These are phyloP conservation scores for Cercospora zeae-maydis DNA, from an alignment of 2,329 filamentous ascomycete species.

Conservation along the genomic window DNA sequence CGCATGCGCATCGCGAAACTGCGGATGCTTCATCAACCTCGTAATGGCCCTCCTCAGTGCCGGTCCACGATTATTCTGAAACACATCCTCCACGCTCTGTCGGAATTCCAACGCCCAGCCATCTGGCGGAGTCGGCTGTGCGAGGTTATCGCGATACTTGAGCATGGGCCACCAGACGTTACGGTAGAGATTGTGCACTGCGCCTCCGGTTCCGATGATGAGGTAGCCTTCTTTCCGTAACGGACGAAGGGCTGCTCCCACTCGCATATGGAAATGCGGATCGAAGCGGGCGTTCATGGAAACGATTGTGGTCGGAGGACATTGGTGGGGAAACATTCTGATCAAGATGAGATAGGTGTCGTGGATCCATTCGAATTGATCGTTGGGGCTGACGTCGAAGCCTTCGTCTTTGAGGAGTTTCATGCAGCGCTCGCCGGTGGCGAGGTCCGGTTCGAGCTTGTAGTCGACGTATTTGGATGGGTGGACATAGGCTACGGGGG, in stretches of 20 bases:
- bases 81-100: constrained; percentile 60
- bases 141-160: constrained; percentile 60
- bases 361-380: constrained; percentile 67
- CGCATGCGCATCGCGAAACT: constrained; percentile 62
- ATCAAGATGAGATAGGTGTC: constrained; percentile 67
- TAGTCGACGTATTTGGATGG: constrained; percentile 63
- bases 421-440: constrained; percentile 51
- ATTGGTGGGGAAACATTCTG: constrained; percentile 63
- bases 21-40: constrained; percentile 65
- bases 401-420: constrained; percentile 50
- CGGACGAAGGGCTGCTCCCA: constrained; percentile 56
- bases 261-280: constrained; percentile 54
- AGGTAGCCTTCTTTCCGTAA: constrained; percentile 56
- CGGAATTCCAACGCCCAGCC: constrained; percentile 62
- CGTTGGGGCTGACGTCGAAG: constrained; percentile 53
- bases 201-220: constrained; percentile 58
- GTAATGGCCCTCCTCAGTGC: constrained; percentile 54
- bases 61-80: constrained; percentile 54
- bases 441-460: constrained; percentile 58
- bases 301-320: constrained; percentile 62
- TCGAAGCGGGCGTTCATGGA: constrained; percentile 55
- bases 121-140: constrained; percentile 57
- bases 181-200: constrained; percentile 68
- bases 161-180: constrained; percentile 65
- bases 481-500: constrained; percentile 63